Base-by-base conservation (phyloP, 2,329 filamentous ascomycete genomes). In the Fusarium newnesense region DNA sequence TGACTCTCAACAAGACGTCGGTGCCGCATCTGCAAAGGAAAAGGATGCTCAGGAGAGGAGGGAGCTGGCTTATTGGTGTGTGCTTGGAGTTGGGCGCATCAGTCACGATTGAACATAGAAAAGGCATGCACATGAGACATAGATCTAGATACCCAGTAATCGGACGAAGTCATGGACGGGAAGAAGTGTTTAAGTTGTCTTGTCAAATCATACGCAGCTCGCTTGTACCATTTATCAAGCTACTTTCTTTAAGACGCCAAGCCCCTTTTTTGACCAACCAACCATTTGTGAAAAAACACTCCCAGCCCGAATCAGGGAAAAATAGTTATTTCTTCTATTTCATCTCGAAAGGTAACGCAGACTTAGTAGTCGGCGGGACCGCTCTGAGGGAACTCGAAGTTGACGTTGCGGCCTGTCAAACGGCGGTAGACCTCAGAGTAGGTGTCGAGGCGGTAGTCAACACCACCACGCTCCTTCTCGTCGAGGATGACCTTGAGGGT, bases 361-460 rank as follows among this genome's bases (percentile, higher is more conserved):
- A 82, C 88, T 89, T 96, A 97, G 88, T 93, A 97, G 84, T 97
- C 95, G 79, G 90, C 81, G 82, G 88, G 85, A 83, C 88, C 88
- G 84, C 89, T 90, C 89, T 97, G 93, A 82, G 96, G 96, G 92
- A 99, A 99, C 92, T 99, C 96, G 84, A 99, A 99, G 87, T 92
- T 91, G 85, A 98, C 96, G 84, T 91, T 91, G 88, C 97, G 96
- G 87, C 96, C 96, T 75, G 96, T 99, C 84, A 99, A 90, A 83
- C 94, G 93, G 87, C 95, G 94, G 94, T 99, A 99, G 85, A 99
- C 96, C 92, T 99, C 96, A 78, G 94, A 94, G 91, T 99, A 99
- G 85, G 96, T 98, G 88, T 99, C 96, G 81, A 99, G 94, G 86
- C 96, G 92, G 93, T 98, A 98, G 91, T 99, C 96, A 81, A 99